A percentile compares a stretch with the other conserved stretches of the same genome.
Evolutionary conservation across 1,284 basidiomycete species (phyloP).

Genomic region (Psilocybe mexicana): DNA sequence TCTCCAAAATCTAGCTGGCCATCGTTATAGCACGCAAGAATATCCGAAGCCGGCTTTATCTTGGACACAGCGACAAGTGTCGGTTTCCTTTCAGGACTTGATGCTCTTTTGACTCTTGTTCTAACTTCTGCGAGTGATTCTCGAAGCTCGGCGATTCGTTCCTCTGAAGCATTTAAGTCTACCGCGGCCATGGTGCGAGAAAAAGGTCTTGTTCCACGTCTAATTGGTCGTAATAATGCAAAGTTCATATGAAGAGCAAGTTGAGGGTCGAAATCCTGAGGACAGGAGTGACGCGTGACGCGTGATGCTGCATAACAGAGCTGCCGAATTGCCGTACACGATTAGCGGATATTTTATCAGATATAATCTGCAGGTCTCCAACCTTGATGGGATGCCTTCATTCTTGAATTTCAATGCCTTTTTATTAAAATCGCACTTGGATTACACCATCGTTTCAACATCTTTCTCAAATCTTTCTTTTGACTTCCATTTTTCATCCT

Average conservation of each 20-base stretch:
- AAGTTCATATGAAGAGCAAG: background rate
- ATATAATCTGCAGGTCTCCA: too few relatives aligned
- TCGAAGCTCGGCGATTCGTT: conserved; percentile 46
- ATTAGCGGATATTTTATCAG: too few relatives aligned
- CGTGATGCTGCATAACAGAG: too few relatives aligned
- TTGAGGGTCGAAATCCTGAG: background rate
- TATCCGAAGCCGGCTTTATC: conserved; percentile 87
- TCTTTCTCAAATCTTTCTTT: too few relatives aligned
- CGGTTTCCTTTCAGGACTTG: conserved; percentile 26
- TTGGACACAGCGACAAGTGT: conserved; percentile 91
- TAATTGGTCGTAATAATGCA: background rate
- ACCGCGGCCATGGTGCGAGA: conserved; percentile 15
- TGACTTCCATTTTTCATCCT: too few relatives aligned
- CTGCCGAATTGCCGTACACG: too few relatives aligned
- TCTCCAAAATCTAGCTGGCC: conserved; percentile 95
- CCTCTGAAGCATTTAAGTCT: conserved; percentile 16
- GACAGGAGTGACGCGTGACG: too few relatives aligned
- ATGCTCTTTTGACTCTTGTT: conserved; percentile 44
- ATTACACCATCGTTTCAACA: too few relatives aligned
- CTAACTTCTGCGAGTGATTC: conserved; percentile 53
- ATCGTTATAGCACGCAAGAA: conserved; percentile 77
- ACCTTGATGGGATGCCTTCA: too few relatives aligned
- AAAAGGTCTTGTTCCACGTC: background rate
- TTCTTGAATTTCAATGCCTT: too few relatives aligned
- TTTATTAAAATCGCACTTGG: too few relatives aligned